Evolutionary conservation across 345 rosid species (phyloP).

Genomic region (Combretum micranthum): DNA sequence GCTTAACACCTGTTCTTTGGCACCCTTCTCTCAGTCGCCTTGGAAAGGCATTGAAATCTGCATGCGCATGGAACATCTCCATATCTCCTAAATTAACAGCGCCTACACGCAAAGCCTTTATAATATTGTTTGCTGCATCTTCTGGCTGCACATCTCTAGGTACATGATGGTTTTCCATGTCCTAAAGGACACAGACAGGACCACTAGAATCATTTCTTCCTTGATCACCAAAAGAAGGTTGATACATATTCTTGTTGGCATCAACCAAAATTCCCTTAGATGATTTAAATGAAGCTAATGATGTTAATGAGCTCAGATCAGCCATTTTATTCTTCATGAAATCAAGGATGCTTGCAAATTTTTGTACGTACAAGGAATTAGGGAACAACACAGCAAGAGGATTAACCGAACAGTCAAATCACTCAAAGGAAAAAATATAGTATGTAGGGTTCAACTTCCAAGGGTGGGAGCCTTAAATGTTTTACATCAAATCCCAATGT

Average conservation of each 20-base stretch:
- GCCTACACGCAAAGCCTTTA: conserved; percentile 85
- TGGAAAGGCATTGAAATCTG: conserved; percentile 92
- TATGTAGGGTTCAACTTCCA: too few relatives aligned
- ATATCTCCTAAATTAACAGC: conserved; percentile 76
- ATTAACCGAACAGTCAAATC: not conserved
- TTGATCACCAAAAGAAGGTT: conserved; percentile 23
- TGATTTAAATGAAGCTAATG: conserved; percentile 20
- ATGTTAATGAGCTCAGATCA: conserved; percentile 16
- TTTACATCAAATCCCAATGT: not conserved
- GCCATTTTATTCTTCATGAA: conserved; percentile 24
- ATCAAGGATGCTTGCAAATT: conserved; percentile 11
- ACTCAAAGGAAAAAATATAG: too few relatives aligned
- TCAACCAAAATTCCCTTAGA: conserved; percentile 17
- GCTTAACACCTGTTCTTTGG: conserved; percentile 95
- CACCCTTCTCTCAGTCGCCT: conserved; percentile 94
- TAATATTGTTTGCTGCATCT: conserved; percentile 82
- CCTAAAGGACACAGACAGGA: conserved; percentile 88
- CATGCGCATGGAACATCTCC: conserved; percentile 75
- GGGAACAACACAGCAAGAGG: not conserved
- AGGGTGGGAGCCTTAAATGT: too few relatives aligned
- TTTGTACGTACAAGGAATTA: not conserved
- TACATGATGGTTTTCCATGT: conserved; percentile 87
- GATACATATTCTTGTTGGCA: conserved; percentile 25
- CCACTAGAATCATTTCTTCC: conserved; percentile 37
- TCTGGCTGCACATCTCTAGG: conserved; percentile 91